Evolutionary conservation across 306 rosid genomes (phyloP).

Genomic region (Cucurbita ficifolia): DNA sequence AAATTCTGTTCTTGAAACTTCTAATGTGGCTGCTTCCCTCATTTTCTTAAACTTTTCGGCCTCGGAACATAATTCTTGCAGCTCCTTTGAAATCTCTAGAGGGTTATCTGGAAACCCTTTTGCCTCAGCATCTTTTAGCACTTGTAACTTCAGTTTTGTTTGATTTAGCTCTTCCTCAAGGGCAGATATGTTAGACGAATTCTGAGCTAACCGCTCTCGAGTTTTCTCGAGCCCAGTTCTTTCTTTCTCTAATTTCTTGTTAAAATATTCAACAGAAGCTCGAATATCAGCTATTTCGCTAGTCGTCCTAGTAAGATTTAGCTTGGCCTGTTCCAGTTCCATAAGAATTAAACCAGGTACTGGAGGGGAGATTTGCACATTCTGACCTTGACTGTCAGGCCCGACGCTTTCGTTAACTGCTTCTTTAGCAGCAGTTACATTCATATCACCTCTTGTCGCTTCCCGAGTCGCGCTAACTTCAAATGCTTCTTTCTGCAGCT

Average conservation of each 20-base stretch:
- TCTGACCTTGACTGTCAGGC: slow-evolving; percentile 4
- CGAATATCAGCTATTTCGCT: slow-evolving; percentile 69
- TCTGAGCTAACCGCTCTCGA: slow-evolving; percentile 49
- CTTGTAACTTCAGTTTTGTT: slow-evolving; percentile 46
- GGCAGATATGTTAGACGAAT: slow-evolving; percentile 43
- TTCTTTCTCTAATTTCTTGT: slow-evolving; percentile 70
- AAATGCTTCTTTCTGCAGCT: slow-evolving; percentile 32
- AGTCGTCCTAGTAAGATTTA: slow-evolving; percentile 62
- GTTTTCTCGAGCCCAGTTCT: slow-evolving; percentile 61
- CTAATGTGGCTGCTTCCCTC: slow-evolving; percentile 58
- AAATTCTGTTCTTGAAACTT: slow-evolving; percentile 41
- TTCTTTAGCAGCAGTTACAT: slow-evolving; percentile 12
- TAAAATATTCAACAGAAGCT: slow-evolving; percentile 44
- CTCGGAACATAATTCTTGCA: slow-evolving; percentile 49
- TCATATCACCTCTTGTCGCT: slow-evolving; percentile 3
- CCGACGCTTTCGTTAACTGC: slow-evolving; percentile 48
- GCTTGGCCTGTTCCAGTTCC: slow-evolving; percentile 79
- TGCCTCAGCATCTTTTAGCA: slow-evolving; percentile 44
- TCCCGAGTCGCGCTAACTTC: slow-evolving; percentile 17
- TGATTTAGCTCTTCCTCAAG: slow-evolving; percentile 78
- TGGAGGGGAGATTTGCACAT: slow-evolving; percentile 24
- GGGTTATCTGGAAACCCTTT: slow-evolving; percentile 27
- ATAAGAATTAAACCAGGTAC: slow-evolving; percentile 41
- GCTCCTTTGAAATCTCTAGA: slow-evolving; percentile 46
- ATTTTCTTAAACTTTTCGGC: slow-evolving; percentile 55